These are phyloP conservation scores for Solanum bulbocastanum DNA, from an alignment of 257 asterid species.

Conservation along the genomic window DNA sequence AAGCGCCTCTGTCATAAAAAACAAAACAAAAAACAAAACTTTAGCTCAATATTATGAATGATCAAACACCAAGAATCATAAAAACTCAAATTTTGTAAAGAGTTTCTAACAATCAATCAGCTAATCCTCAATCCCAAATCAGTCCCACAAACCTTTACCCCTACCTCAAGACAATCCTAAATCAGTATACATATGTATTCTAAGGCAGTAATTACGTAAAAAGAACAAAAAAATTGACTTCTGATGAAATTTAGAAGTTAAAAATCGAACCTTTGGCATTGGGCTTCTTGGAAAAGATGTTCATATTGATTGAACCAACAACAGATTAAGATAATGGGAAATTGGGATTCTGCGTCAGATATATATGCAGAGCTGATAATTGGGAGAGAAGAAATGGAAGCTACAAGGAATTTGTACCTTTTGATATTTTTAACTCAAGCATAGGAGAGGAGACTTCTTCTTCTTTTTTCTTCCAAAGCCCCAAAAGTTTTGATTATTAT, in stretches of 20 bases:
- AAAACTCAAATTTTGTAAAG: not conserved
- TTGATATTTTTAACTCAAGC: not conserved
- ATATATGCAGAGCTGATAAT: not conserved
- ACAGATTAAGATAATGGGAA: not conserved
- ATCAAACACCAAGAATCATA: not conserved
- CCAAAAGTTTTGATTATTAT: not conserved
- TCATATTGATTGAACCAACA: conserved; percentile 24
- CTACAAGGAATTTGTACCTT: not conserved
- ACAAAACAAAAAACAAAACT: not conserved
- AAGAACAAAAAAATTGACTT: not conserved
- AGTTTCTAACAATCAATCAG: not conserved
- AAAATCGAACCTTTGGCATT: conserved; percentile 58
- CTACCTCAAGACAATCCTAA: not conserved
- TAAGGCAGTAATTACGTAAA: conserved; percentile 2
- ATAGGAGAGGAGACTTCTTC: not conserved
- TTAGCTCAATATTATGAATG: not conserved
- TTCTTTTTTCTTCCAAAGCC: fast-evolving
- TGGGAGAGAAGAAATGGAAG: not conserved
- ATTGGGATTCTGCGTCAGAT: not conserved
- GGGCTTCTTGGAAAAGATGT: conserved; percentile 75
- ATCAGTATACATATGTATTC: not conserved
- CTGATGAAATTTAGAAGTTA: not conserved
- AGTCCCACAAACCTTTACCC: not conserved
- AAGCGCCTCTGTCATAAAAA: conserved; percentile 49
- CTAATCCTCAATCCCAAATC: not conserved